These are phyloP conservation scores for Avena insularis DNA, from an alignment of 176 grass and related monocot species.

Conservation along the genomic window DNA sequence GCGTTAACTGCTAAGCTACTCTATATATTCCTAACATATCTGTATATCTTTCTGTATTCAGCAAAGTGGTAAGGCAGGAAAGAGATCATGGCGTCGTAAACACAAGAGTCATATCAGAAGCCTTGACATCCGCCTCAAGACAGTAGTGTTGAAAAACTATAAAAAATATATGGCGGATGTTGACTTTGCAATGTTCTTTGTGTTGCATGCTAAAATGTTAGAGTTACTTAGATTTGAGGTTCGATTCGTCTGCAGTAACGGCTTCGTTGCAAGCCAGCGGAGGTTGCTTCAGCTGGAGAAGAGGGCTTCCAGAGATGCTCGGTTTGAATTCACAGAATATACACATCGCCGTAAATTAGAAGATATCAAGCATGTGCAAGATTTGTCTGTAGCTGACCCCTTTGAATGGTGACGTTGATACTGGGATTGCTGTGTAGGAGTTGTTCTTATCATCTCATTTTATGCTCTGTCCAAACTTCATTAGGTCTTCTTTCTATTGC, in stretches of 20 bases:
- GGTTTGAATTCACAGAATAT: not conserved
- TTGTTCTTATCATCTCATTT: not conserved
- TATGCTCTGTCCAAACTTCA: not conserved
- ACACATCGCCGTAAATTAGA: not conserved
- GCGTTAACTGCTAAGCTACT: not conserved
- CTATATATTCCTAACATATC: not conserved
- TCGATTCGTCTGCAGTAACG: too few species aligned
- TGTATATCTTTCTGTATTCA: not conserved
- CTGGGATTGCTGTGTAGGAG: not conserved
- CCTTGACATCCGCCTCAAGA: conserved; percentile 27
- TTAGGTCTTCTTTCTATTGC: not conserved
- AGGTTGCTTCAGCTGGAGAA: conserved; percentile 24
- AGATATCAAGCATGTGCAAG: not conserved
- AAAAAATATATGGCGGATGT: not conserved
- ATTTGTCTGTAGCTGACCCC: conserved; percentile 14
- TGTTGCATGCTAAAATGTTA: not conserved
- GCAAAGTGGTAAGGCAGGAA: not conserved
- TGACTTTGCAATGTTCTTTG: conserved; percentile 27
- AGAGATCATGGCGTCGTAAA: not conserved
- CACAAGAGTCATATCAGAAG: conserved; percentile 25
- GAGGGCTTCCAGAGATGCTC: not conserved
- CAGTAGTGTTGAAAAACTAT: not conserved
- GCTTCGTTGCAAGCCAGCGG: not conserved
- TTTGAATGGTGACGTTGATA: conserved; percentile 9
- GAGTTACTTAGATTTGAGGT: not conserved